Evolutionary conservation across 2,329 filamentous ascomycete species (phyloP), one percentile per base, ranked within the genome.

Genomic region (Fusarium liriodendri): DNA sequence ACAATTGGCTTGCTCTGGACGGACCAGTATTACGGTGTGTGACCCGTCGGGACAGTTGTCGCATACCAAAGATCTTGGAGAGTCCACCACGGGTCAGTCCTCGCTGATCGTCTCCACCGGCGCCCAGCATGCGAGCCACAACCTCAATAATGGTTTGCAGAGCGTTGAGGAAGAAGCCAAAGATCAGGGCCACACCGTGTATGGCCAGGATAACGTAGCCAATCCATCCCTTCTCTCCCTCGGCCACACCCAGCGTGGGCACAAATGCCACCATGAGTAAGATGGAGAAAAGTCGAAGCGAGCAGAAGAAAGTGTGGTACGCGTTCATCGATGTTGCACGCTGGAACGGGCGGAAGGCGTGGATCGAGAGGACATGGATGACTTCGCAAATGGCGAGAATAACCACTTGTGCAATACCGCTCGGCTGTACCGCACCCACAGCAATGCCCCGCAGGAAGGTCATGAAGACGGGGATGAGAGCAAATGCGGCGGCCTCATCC

Each of bases 271-370:
- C 90, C 86, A 94, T 95, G 64, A 96, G 85, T 64, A 96, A 85
- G 55, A 95, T 89, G 0, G 93, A 93, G 57, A 94, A 84, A 35
- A 98, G 92, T 37, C 97, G 91, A 16, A 97, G 86, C 3, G 89
- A 85, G 1, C 95, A 90, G 82, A 98, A 98, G 71, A 95, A 90
- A 2, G 93, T 94, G 78, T 98, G 95, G 76, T 98, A 98, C 11
- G 94, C 91, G 80, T 98, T 98, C 97, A 99, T 99, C 32, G 96
- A 98, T 0, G 97, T 98, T 25, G 95, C 91, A 2, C 92, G 91
- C 70, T 96, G 92, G 79, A 97, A 99, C 0, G 97, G 97, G 18
- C 94, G 91, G 85, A 98, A 97, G 9, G 95, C 94, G 77, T 97
- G 92, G 6, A 98, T 85, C 0, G 95, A 96, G 52, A 98, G 87